These are phyloP conservation scores for Saccharomycopsis fodiens DNA, from an alignment of 805 yeast genomes.

Conservation along the genomic window DNA sequence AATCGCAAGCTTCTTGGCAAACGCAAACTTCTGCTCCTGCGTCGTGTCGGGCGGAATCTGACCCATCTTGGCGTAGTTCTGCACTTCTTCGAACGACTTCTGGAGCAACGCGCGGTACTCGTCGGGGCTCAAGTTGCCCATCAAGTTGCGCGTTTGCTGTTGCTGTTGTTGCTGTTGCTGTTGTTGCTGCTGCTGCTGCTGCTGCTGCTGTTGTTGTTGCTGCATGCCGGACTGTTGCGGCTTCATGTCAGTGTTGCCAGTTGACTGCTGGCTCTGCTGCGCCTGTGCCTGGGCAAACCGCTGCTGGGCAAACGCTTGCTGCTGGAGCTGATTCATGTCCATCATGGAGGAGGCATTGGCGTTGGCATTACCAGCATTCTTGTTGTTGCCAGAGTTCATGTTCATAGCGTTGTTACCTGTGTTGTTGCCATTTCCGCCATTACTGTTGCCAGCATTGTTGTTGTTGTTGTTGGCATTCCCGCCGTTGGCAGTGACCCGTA, in stretches of 20 bases:
- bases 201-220: no score
- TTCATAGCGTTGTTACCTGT: background rate
- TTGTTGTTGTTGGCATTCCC: slow-evolving; percentile 2
- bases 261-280: slow-evolving; percentile 7
- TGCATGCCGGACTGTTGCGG: slow-evolving; percentile 10
- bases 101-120: slow-evolving; percentile 8
- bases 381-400: background rate
- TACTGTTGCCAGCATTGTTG: background rate
- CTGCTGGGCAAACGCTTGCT: slow-evolving; percentile 7
- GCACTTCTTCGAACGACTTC: slow-evolving; percentile 8
- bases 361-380: background rate
- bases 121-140: background rate
- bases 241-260: background rate
- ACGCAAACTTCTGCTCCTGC: slow-evolving; percentile 7
- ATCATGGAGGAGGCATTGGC: background rate
- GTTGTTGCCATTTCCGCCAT: slow-evolving; percentile 3
- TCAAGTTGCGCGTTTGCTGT: background rate
- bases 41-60: slow-evolving; percentile 4
- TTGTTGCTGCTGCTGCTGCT: slow-evolving; percentile 9
- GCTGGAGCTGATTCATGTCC: slow-evolving; percentile 1
- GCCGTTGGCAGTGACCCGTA: background rate
- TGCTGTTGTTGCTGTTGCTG: slow-evolving; percentile 1
- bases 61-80: slow-evolving; percentile 4
- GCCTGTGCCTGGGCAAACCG: slow-evolving; percentile 18
- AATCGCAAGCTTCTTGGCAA: slow-evolving; percentile 9